phyloP scores from a whole-genome alignment of 2,329 filamentous ascomycete species.

The Claviceps cyperi region DNA sequence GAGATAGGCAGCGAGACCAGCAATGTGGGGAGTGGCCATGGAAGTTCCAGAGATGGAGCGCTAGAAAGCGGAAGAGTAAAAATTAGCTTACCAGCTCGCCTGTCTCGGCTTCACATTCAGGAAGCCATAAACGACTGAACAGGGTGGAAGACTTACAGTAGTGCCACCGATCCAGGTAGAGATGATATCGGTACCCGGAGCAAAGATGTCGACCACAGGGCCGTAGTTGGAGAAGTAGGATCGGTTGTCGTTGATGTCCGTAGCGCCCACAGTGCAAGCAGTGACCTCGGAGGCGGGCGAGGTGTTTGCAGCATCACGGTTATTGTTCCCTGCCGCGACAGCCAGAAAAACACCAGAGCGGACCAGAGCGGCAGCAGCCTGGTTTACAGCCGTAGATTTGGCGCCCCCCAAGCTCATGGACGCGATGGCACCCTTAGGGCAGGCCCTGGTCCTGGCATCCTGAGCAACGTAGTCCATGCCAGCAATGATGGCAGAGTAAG shows the following conservation, averaged over 20 bases:
- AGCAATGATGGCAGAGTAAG: conserved; percentile 27
- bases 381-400: conserved; percentile 32
- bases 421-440: conserved; percentile 32
- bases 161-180: conserved; percentile 32
- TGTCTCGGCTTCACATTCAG: neutral
- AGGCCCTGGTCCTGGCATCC: conserved; percentile 15
- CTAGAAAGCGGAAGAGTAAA: neutral
- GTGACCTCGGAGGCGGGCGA: conserved; percentile 33
- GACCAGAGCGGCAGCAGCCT: conserved; percentile 31
- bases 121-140: neutral
- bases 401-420: conserved; percentile 43
- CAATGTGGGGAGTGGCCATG: conserved; percentile 28
- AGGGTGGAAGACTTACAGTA: conserved; percentile 10
- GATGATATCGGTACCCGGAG: conserved; percentile 31
- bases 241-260: conserved; percentile 22
- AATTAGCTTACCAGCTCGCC: neutral
- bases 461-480: conserved; percentile 29
- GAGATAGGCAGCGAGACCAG: conserved; percentile 28
- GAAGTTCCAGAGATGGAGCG: conserved; percentile 30
- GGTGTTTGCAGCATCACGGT: conserved; percentile 25
- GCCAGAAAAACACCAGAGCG: conserved; percentile 35
- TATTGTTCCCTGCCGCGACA: conserved; percentile 41
- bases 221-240: conserved; percentile 40
- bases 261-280: conserved; percentile 41
- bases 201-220: conserved; percentile 33